Evolutionary conservation across 345 rosid genomes (phyloP).

Genomic region (Punica granatum): DNA sequence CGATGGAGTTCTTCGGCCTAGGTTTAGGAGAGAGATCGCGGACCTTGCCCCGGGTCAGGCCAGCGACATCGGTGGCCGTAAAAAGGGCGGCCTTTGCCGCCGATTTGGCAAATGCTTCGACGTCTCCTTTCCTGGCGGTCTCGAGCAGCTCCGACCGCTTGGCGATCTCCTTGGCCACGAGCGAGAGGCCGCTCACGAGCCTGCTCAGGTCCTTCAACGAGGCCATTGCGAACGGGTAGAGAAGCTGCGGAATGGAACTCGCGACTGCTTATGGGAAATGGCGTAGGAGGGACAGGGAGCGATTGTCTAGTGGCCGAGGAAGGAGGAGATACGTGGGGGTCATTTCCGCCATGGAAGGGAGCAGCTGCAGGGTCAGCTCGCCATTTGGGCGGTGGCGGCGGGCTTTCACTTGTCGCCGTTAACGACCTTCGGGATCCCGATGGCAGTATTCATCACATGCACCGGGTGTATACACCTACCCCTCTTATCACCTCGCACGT

Average conservation of each 20-base stretch:
- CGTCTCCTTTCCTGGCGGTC: constrained; percentile 39
- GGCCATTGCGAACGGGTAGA: constrained; percentile 12
- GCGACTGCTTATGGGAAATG: neutral
- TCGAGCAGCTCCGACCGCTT: constrained; percentile 43
- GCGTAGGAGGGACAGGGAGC: neutral
- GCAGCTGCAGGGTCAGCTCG: neutral
- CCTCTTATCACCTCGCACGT: too few relatives aligned
- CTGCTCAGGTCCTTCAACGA: constrained; percentile 43
- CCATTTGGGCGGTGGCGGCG: constrained; percentile 1
- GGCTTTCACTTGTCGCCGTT: neutral
- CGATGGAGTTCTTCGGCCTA: constrained; percentile 49
- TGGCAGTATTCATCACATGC: neutral
- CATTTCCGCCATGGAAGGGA: constrained; percentile 17
- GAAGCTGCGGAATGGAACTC: neutral
- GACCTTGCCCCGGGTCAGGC: constrained; percentile 65
- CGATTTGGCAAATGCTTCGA: constrained; percentile 46
- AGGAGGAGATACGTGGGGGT: constrained; percentile 11
- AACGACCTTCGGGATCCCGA: neutral
- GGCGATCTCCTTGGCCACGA: constrained; percentile 65
- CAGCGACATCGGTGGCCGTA: constrained; percentile 72
- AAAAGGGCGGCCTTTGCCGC: constrained; percentile 56
- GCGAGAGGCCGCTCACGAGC: constrained; percentile 58
- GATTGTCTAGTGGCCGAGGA: neutral
- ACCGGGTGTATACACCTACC: neutral
- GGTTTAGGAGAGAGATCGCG: constrained; percentile 45